Percentiles rank a stretch among this genome's conserved stretches.
phyloP scores from a whole-genome alignment of 495 filamentous ascomycete species.

The Rhypophila decipiens region DNA sequence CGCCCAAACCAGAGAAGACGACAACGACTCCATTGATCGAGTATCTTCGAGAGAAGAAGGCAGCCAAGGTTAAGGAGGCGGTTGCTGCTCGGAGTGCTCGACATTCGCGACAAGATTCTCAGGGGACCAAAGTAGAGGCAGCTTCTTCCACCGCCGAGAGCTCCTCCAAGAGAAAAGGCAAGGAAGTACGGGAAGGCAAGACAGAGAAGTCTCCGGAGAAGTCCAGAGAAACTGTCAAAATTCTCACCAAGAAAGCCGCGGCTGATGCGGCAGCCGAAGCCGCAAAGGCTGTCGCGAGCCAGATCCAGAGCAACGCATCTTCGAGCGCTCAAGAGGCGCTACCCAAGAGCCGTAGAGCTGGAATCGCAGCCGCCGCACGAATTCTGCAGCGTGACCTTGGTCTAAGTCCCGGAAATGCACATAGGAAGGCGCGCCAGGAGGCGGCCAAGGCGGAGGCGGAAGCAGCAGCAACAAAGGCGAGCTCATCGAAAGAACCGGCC shows the following conservation, averaged over 20 bases:
- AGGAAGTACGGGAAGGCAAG: slow-evolving; percentile 20
- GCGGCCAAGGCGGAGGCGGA: slow-evolving; percentile 45
- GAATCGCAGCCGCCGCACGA: slow-evolving; percentile 66
- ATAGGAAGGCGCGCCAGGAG: slow-evolving; percentile 46
- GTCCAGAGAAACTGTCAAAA: slow-evolving; percentile 69
- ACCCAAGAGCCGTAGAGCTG: slow-evolving; percentile 54
- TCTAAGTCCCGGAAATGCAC: slow-evolving; percentile 57
- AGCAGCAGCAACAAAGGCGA: slow-evolving; percentile 33
- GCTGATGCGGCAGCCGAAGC: slow-evolving; percentile 45
- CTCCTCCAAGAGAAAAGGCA: slow-evolving; percentile 27
- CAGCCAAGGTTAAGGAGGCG: slow-evolving; percentile 71
- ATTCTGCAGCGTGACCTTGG: slow-evolving; percentile 90
- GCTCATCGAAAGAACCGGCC: slow-evolving; percentile 29
- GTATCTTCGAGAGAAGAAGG: slow-evolving; percentile 83
- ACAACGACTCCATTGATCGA: slow-evolving; percentile 86
- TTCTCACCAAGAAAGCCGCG: slow-evolving; percentile 64
- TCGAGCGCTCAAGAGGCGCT: slow-evolving; percentile 7
- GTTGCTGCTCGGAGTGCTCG: slow-evolving; percentile 43
- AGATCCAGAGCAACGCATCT: slow-evolving; percentile 15
- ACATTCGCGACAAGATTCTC: slow-evolving; percentile 40
- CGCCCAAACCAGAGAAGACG: slow-evolving; percentile 53
- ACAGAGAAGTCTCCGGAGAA: slow-evolving; percentile 59
- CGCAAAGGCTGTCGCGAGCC: slow-evolving; percentile 32
- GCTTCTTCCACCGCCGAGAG: slow-evolving; percentile 42
- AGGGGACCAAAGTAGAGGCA: slow-evolving; percentile 45